These are phyloP conservation scores for Cyclaneusma minus DNA, from an alignment of 2,329 filamentous ascomycete genomes.

Conservation along the genomic window DNA sequence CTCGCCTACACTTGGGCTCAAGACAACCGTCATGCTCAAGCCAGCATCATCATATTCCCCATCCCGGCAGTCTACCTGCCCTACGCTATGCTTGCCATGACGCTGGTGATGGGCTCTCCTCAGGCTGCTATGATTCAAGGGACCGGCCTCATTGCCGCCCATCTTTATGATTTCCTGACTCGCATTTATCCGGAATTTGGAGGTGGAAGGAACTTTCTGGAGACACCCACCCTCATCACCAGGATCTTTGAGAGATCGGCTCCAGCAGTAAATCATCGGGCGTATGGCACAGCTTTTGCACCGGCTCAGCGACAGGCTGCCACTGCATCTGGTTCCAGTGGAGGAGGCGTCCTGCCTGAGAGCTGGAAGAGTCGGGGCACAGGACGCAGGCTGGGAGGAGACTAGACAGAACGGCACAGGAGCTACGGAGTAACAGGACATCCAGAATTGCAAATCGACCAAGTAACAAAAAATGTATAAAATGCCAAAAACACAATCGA, in stretches of 20 bases:
- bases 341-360: conserved; percentile 38
- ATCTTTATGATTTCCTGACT: conserved; percentile 80
- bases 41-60: conserved; percentile 67
- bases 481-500: no score
- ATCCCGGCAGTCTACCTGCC: conserved; percentile 74
- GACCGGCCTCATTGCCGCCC: conserved; percentile 73
- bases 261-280: conserved; percentile 29
- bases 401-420: no score
- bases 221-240: conserved; percentile 58
- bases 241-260: conserved; percentile 40
- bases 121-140: conserved; percentile 43
- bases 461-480: no score
- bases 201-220: conserved; percentile 61
- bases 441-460: no score
- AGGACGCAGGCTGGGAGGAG: conserved; percentile 44
- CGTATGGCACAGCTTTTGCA: conserved; percentile 47
- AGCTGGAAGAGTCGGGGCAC: conserved; percentile 48
- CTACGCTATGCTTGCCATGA: conserved; percentile 61
- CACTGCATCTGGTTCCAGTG: conserved; percentile 24
- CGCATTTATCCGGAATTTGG: conserved; percentile 81
- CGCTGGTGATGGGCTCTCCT: conserved; percentile 51
- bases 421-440: no score
- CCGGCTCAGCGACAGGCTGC: conserved; percentile 20
- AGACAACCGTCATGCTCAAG: conserved; percentile 64
- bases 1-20: conserved; percentile 74